These are phyloP conservation scores for Fusarium nanum DNA, from an alignment of 2,329 filamentous ascomycete species.

Conservation along the genomic window DNA sequence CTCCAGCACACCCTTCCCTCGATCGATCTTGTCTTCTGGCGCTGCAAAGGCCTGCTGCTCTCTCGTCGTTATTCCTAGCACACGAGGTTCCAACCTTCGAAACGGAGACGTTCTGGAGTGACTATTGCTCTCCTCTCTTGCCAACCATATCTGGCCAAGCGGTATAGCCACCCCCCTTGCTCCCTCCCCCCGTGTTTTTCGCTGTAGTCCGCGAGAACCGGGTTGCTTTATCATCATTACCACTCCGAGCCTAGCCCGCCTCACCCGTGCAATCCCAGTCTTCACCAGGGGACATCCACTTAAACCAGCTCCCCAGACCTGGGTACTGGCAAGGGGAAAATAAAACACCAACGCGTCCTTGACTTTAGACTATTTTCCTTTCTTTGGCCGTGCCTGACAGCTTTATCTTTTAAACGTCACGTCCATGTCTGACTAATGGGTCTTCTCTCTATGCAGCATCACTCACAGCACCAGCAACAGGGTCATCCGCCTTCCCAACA, in stretches of 20 bases:
- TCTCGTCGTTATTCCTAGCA: slow-evolving; percentile 36
- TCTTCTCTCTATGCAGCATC: slow-evolving; percentile 77
- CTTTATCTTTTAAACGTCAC: slow-evolving; percentile 47
- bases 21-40: slow-evolving; percentile 48
- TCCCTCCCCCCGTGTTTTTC: slow-evolving; percentile 42
- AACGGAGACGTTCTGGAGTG: slow-evolving; percentile 32
- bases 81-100: slow-evolving; percentile 35
- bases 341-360: slow-evolving; percentile 63
- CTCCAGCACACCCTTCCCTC: slow-evolving; percentile 47
- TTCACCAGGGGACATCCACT: slow-evolving; percentile 54
- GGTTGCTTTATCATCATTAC: slow-evolving; percentile 55
- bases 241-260: slow-evolving; percentile 60
- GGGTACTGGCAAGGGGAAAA: slow-evolving; percentile 60
- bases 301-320: slow-evolving; percentile 58
- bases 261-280: slow-evolving; percentile 64
- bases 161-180: slow-evolving; percentile 48
- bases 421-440: slow-evolving; percentile 65
- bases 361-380: slow-evolving; percentile 56
- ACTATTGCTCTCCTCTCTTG: slow-evolving; percentile 25
- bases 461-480: slow-evolving; percentile 78
- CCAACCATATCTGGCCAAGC: slow-evolving; percentile 42
- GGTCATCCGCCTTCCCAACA: slow-evolving; percentile 75
- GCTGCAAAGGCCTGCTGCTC: slow-evolving; percentile 43
- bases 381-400: slow-evolving; percentile 46
- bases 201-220: slow-evolving; percentile 48